phyloP scores from a whole-genome alignment of 163 green algal species.

The Scenedesmus sp. region DNA sequence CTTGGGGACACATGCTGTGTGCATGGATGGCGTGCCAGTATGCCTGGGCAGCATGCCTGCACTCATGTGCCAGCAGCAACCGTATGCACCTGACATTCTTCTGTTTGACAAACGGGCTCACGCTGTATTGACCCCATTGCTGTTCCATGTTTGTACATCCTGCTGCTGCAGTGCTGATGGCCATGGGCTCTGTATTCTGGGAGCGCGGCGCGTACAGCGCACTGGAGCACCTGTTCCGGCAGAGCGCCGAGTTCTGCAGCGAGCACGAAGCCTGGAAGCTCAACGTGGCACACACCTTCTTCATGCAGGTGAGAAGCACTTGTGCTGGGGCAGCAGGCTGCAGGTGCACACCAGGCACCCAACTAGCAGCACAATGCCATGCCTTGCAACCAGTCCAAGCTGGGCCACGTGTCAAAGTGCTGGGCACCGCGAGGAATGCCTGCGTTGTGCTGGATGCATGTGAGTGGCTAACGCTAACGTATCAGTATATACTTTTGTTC shows the following conservation, averaged over 20 bases:
- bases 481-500: not conserved
- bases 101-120: not conserved
- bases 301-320: constrained; percentile 78
- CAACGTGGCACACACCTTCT: constrained; percentile 91
- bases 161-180: constrained; percentile 81
- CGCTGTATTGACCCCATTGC: not conserved
- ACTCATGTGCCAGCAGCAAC: not conserved
- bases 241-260: constrained; percentile 87
- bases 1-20: not conserved
- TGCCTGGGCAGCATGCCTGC: not conserved
- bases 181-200: constrained; percentile 87
- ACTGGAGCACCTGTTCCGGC: constrained; percentile 77
- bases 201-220: constrained; percentile 82
- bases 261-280: constrained; percentile 90
- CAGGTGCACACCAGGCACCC: not conserved
- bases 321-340: not conserved
- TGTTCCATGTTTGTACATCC: not conserved
- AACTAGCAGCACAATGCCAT: not conserved
- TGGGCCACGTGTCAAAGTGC: too few relatives aligned
- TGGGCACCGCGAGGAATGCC: too few relatives aligned
- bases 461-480: not conserved
- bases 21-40: not conserved
- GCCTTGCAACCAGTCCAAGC: not conserved
- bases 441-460: not conserved
- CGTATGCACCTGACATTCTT: not conserved